phyloP scores from a whole-genome alignment of 345 rosid genomes.

The Cardiospermum halicacabum region DNA sequence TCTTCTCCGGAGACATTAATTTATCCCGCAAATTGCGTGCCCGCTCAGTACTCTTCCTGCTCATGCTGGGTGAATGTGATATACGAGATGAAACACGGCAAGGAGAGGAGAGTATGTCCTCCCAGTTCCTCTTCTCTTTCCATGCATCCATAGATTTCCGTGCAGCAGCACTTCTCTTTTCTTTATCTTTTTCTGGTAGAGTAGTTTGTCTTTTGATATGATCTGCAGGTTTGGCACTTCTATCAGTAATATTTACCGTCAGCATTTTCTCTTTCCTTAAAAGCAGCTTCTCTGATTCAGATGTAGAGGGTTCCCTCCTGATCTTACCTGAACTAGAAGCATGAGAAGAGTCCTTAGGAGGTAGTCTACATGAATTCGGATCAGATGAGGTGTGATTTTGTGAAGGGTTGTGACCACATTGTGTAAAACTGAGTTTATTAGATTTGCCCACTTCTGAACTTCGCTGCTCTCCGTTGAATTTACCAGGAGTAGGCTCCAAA shows the following conservation, averaged over 20 bases:
- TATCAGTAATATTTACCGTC: slow-evolving; percentile 32
- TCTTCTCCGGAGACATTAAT: slow-evolving; percentile 74
- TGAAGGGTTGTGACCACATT: slow-evolving; percentile 25
- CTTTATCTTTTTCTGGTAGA: slow-evolving; percentile 47
- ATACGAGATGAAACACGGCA: slow-evolving; percentile 52
- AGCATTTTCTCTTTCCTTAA: slow-evolving; percentile 40
- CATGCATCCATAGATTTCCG: slow-evolving; percentile 73
- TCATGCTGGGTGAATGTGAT: slow-evolving; percentile 59
- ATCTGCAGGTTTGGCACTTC: slow-evolving; percentile 34
- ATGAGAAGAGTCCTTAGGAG: slow-evolving; percentile 30
- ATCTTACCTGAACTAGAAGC: slow-evolving; percentile 37
- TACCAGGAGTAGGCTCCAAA: slow-evolving; percentile 26
- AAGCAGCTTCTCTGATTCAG: slow-evolving; percentile 38
- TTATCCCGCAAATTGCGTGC: slow-evolving; percentile 60
- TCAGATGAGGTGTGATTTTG: slow-evolving; percentile 25
- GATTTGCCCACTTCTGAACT: slow-evolving; percentile 34
- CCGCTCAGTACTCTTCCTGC: slow-evolving; percentile 69
- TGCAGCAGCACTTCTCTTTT: slow-evolving; percentile 44
- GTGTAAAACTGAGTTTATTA: slow-evolving; percentile 27
- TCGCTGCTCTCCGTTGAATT: slow-evolving; percentile 24
- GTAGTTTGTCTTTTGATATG: slow-evolving; percentile 34
- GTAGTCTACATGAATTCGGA: slow-evolving; percentile 26
- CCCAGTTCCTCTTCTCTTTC: slow-evolving; percentile 83
- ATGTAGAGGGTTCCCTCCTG: slow-evolving; percentile 35
- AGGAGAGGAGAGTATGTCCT: slow-evolving; percentile 65